Base-by-base conservation (phyloP, 306 rosid species). In the Pachyrhizus erosus region DNA sequence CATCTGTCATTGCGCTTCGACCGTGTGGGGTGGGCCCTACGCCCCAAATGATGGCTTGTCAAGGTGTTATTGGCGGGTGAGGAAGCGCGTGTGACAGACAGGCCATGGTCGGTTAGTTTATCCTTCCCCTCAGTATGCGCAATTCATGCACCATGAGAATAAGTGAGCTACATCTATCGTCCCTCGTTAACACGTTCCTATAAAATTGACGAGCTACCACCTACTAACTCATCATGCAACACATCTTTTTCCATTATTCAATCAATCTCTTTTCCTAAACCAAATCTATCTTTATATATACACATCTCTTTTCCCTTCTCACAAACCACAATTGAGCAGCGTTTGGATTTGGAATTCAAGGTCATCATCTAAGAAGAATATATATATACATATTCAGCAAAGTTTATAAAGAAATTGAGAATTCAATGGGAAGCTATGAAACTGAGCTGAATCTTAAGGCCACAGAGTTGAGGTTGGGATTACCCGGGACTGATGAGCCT, bases 401-500 rank as follows among this genome's bases (percentile, higher is more conserved):
- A 33, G 31, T 7, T 18, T 3, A 70, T 24, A 51, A 60, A 58
- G 31, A 75, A 72, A 84, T 85, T 88, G 85, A 86, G 67, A 84
- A 64, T 42, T 46, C 83, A 34, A 46, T 73, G 60, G 77, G 73
- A 7, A 82, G 52, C 46, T 89, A 51, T 43, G 84, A 83, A 45
- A 66, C 27, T 6, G 84, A 87, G 60, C 73, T 87, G 75, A 89
- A 91, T 76, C 76, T 90, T 24, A 83, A 82, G 85, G 93, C 66
- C 21, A 88, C 91, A 15, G 93, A 92, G 86, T 89, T 94, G 62
- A 89, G 90, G 73, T 81, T 94, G 73, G 98, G 97, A 26, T 82
- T 92, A 72, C 96, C 96, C 0, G 96, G 97, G 5, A 71, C 78
- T 20, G 78, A 88, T 26, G 87, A 83, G 73, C 3, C 48, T 15